Base-by-base conservation (phyloP, 208 protist genomes). In the Angomonas deanei region DNA sequence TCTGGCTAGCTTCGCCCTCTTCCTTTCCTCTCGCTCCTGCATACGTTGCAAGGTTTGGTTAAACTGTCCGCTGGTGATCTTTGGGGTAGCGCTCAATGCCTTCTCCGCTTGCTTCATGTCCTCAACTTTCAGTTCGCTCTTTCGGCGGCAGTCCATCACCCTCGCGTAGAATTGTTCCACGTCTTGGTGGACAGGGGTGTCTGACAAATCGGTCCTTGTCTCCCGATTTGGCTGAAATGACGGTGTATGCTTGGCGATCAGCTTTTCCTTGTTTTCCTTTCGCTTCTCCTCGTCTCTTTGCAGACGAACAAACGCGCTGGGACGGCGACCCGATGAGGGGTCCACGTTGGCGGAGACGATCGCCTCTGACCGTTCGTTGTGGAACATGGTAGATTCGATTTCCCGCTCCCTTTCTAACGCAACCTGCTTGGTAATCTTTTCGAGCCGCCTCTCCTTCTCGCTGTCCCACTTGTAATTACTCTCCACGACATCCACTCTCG, bases 251-350 rank as follows among this genome's bases (percentile, higher is more conserved):
- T 65, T 60, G 47, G 65, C 6, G 19, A 68, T 33, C 5, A 65
- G 60, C 28, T 47, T 11, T n/a, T 55, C 50, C 30, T 39, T 65
- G 23, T 67, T 62, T 50, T 67, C 38, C 60, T 76, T 58, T 1
- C 68, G 55, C 32, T 39, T n/a, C 3, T 36, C 59, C 23, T 49
- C 58, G 15, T 70, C 61, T 2, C 28, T n/a, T 13, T 4, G 21
- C 1, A 70, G 63, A 3, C 72, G 67, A 1, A 70, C 57, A 32
- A 69, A 70, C 1, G 66, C 66, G 2, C 61, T 46, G 28, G 17
- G 15, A 17, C 39, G 21, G 19, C 53, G 3, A 31, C 15, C 10
- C 1, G 28, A 0, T 26, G 17, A 8, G 47, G 13, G 17, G 24
- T 49, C 39, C 33, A n/a, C 11, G n/a, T 28, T 56, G 5, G 11